Conservation (phyloP, 2,329 filamentous ascomycete genomes). For the Coniella lustricola region DNA sequence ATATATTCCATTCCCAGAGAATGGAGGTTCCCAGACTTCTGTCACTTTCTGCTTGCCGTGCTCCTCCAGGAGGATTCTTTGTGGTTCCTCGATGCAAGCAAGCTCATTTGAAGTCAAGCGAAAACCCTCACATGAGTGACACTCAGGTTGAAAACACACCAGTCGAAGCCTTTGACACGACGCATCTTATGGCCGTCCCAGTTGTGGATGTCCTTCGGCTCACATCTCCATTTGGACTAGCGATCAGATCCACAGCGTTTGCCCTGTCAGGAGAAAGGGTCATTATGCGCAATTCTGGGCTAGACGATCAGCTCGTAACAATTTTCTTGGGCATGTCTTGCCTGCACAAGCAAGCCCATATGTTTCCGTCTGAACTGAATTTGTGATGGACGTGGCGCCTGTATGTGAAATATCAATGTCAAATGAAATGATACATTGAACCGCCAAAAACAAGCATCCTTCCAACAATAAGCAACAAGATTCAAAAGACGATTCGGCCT, state of each 20-base stretch:
- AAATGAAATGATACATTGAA: too few species aligned
- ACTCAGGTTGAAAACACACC: too few species aligned
- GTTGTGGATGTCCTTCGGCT: not conserved
- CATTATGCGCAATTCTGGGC: not conserved
- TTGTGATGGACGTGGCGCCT: not conserved
- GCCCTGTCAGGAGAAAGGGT: too few species aligned
- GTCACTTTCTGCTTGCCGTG: too few species aligned
- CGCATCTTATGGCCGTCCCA: not conserved
- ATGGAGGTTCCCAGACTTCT: too few species aligned
- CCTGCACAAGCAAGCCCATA: not conserved
- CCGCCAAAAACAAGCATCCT: too few species aligned
- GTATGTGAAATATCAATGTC: not conserved
- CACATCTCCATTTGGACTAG: not conserved
- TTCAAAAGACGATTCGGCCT: slow-evolving; percentile 5
- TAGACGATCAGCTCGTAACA: not conserved
- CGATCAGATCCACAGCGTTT: not conserved
- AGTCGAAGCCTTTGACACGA: not conserved
- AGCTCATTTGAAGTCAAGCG: too few species aligned
- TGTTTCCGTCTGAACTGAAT: not conserved
- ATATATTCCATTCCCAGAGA: too few species aligned
- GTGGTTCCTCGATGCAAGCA: too few species aligned
- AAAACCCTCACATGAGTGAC: too few species aligned
- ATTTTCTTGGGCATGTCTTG: not conserved
- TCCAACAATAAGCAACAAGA: not conserved
- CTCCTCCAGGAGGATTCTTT: too few species aligned